Base-by-base conservation (phyloP, 805 yeast species). In the Nakazawaea wyomingensis region DNA sequence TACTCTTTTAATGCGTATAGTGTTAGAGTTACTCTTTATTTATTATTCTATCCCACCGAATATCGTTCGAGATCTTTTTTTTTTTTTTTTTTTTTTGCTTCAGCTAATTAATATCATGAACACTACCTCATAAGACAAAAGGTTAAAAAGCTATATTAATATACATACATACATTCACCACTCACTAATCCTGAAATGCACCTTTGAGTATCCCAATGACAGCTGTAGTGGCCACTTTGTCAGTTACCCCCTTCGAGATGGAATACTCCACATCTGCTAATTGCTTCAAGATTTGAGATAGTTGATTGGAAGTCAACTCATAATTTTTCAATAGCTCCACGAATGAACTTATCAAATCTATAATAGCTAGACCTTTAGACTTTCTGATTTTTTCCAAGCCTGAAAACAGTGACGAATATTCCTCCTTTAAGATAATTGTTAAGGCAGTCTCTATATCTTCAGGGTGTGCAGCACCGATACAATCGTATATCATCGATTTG, bases 391-490 rank as follows among this genome's bases (percentile, higher is more conserved):
- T 72, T n/a, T 69, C 72, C 53, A 93, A 64, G 2, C 93, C 83
- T 26, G 72, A 62, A 52, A 76, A 75, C 1, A 95, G 76, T 8
- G 89, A 78, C 9, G 85, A 73, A 95, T 96, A 93, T 55, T 89
- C 96, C 48, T 89, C 96, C 52, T 79, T 80, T 57, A 93, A 65
- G 20, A 91, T 79, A 4, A 95, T 76, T 49, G 82, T 83, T 46
- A 93, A 65, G 4, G 89, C 80, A 0, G 78, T 68, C 53, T 85
- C 85, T 19, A 93, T 73, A 51, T 90, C 96, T 31, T 71, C 74
- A 1, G 98, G 98, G 50, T 85, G 85, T 3, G 99, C 98, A 1
- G 95, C 90, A 2, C 99, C 99, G 26, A 93, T 82, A 59, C 97
- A 90, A 49, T 90, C 96, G 60, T 87, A 93, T 29, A 93, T 81